Evolutionary conservation across 306 rosid species (phyloP).

Genomic region (Lathyrus aphaca): DNA sequence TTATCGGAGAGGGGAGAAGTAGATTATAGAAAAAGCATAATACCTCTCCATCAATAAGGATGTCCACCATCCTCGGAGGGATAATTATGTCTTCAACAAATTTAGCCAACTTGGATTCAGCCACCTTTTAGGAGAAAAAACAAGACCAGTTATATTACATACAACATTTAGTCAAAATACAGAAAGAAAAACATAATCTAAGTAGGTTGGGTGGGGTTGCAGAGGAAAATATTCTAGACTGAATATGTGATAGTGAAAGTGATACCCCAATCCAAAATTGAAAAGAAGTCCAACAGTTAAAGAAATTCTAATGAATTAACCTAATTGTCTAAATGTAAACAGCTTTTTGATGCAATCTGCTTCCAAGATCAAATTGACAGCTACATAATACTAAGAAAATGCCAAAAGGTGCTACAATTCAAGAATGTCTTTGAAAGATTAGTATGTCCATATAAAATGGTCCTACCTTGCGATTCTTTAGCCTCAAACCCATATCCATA

Average conservation of each 20-base stretch:
- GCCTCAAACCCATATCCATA: conserved; percentile 94
- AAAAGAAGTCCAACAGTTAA: conserved; percentile 13
- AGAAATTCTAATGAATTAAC: conserved; percentile 11
- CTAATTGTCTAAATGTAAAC: conserved; percentile 26
- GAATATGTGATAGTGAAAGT: background rate
- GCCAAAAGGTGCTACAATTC: conserved; percentile 11
- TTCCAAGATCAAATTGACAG: conserved; percentile 11
- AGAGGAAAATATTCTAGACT: conserved; percentile 5
- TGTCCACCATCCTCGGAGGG: conserved; percentile 97
- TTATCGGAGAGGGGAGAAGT: conserved; percentile 7
- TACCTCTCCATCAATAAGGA: conserved; percentile 95
- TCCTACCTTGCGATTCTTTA: conserved; percentile 98
- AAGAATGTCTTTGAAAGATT: conserved; percentile 9
- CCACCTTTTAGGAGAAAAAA: conserved; percentile 61
- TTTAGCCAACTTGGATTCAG: conserved; percentile 91
- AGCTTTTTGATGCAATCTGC: conserved; percentile 23
- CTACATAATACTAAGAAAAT: conserved; percentile 19
- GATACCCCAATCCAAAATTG: background rate
- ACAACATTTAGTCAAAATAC: conserved; percentile 28
- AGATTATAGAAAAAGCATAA: conserved; percentile 24
- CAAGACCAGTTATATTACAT: conserved; percentile 22
- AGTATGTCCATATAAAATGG: conserved; percentile 1
- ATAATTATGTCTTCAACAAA: conserved; percentile 96
- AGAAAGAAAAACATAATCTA: background rate
- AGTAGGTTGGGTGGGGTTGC: background rate